Evolutionary conservation across 148 eudicot species (phyloP), one percentile per base, ranked within the genome.

Genomic region (Persicaria maculosa): DNA sequence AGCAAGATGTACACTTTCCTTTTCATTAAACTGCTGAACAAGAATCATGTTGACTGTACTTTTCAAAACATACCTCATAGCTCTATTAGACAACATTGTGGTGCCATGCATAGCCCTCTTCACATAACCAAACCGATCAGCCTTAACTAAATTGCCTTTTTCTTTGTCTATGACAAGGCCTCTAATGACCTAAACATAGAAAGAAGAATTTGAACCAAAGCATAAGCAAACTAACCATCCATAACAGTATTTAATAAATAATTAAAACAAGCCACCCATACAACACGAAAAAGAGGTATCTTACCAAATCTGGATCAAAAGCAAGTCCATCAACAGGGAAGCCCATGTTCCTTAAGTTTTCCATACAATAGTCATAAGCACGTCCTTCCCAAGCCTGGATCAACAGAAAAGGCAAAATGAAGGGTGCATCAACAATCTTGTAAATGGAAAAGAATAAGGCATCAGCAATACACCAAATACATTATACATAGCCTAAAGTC

Each of bases 71-170:
- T 74, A 91, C 98, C 98, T 94, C 73, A 94, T 87, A 80, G 94
- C 88, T 78, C 82, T 91, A 79, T 88, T 94, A 25, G 98, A 91
- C 45, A 91, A 85, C 96, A 94, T 90, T 74, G 65, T 81, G 61
- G 98, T 94, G 72, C 98, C 98, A 83, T 94, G 98, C 98, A 94
- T 94, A 75, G 98, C 98, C 83, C 98, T 88, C 84, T 94, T 87
- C 59, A 94, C 85, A 75, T 94, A 94, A 71, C 98, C 98, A 86
- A 94, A 94, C 54, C 98, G 90, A 77, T 94, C 98, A 44, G 98
- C 87, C 84, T 94, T 94, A 20, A 94, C 98, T 82, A 94, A 78
- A 78, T 94, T 94, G 61, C 98, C 98, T 81, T 84, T 90, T 81
- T 94, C 98, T 84, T 94, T 94, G 84, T 94, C 97, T 72, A 94